phyloP scores from a whole-genome alignment of 768 basidiomycete genomes.

The Leccinellum rugosiceps region DNA sequence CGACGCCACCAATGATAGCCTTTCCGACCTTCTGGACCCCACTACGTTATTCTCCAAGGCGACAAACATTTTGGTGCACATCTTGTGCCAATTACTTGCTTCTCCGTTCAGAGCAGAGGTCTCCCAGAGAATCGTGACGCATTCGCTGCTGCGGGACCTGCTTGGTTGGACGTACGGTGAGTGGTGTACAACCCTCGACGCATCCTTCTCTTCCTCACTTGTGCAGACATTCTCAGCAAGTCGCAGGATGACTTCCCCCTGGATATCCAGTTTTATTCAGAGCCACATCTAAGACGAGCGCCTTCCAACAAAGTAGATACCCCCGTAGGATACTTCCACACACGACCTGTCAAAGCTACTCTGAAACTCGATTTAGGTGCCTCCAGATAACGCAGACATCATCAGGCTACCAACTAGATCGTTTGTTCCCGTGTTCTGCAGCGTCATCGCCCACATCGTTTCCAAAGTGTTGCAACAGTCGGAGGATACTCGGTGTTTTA shows the following conservation, averaged over 20 bases:
- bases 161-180: constrained; percentile 14
- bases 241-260: constrained; percentile 36
- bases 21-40: constrained; percentile 45
- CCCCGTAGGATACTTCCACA: constrained; percentile 26
- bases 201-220: constrained; percentile 4
- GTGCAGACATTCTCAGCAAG: constrained; percentile 35
- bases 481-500: constrained; percentile 46
- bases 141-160: constrained; percentile 20
- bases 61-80: constrained; percentile 38
- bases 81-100: constrained; percentile 39
- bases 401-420: constrained; percentile 37
- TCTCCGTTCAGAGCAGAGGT: constrained; percentile 21
- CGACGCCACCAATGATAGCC: constrained; percentile 39
- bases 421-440: constrained; percentile 46
- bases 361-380: constrained; percentile 30
- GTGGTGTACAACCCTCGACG: background rate
- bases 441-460: constrained; percentile 44
- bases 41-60: constrained; percentile 46
- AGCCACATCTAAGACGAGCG: constrained; percentile 33
- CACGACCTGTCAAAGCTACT: background rate
- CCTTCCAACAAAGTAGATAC: constrained; percentile 32
- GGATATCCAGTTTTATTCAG: constrained; percentile 40
- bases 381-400: constrained; percentile 32
- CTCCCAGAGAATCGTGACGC: constrained; percentile 17
- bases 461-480: constrained; percentile 40